These are phyloP conservation scores for Leptodontidium sp. DNA, from an alignment of 2,329 filamentous ascomycete species.

Conservation along the genomic window DNA sequence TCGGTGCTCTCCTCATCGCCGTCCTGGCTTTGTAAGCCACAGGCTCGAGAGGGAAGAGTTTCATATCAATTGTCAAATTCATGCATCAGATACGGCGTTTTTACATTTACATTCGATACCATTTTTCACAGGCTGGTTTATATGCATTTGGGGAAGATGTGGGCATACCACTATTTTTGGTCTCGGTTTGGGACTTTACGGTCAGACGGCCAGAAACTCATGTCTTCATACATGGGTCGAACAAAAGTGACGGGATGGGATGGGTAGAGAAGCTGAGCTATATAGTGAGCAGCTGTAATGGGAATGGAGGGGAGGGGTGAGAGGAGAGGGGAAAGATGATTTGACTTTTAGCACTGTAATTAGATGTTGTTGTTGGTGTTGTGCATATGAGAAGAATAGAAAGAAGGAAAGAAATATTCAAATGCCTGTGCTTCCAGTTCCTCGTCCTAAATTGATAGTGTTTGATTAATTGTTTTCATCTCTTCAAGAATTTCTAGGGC, in stretches of 20 bases:
- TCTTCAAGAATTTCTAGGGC: background rate
- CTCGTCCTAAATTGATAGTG: background rate
- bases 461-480: too few species aligned
- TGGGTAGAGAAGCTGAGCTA: background rate
- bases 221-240: conserved; percentile 1
- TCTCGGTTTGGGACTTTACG: conserved; percentile 38
- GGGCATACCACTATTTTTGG: conserved; percentile 23
- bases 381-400: background rate
- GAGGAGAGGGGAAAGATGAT: conserved; percentile 4
- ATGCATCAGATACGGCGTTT: conserved; percentile 24
- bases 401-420: conserved; percentile 15
- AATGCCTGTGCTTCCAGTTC: conserved; percentile 1
- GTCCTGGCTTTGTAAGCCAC: conserved; percentile 39
- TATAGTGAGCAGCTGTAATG: conserved; percentile 3
- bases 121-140: conserved; percentile 22
- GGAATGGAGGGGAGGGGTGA: conserved; percentile 6
- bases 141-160: conserved; percentile 21
- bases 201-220: conserved; percentile 36
- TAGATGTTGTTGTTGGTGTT: conserved; percentile 1
- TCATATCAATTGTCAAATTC: background rate
- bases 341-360: conserved; percentile 11
- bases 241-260: background rate
- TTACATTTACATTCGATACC: conserved; percentile 37
- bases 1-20: conserved; percentile 41
- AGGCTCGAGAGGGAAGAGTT: background rate